phyloP scores from a whole-genome alignment of 1,284 basidiomycete species.

The Fomitiporia mediterranea region DNA sequence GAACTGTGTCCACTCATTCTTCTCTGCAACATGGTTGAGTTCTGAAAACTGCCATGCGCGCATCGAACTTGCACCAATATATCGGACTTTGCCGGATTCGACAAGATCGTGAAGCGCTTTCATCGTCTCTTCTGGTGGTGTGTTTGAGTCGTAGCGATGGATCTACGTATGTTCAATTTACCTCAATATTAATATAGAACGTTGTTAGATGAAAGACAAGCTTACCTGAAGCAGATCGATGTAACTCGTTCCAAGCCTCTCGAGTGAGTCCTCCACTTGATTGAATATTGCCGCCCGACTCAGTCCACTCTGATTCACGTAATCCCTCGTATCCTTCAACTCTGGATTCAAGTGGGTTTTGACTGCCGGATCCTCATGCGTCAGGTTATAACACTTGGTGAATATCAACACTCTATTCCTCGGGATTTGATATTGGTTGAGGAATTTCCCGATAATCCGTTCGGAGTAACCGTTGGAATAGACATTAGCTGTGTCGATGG shows the following conservation, averaged over 20 bases:
- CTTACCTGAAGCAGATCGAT: slow-evolving; percentile 39
- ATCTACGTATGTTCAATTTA: slow-evolving; percentile 24
- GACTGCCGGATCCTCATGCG: slow-evolving; percentile 23
- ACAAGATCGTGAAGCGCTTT: slow-evolving; percentile 43
- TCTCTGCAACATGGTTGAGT: slow-evolving; percentile 36
- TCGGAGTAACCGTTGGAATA: slow-evolving; percentile 51
- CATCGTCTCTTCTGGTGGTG: slow-evolving; percentile 41
- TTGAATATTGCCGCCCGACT: slow-evolving; percentile 43
- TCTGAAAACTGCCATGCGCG: slow-evolving; percentile 39
- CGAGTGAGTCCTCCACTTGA: slow-evolving; percentile 39
- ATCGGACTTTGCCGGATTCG: slow-evolving; percentile 38
- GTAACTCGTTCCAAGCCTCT: slow-evolving; percentile 39
- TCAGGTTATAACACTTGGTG: slow-evolving; percentile 34
- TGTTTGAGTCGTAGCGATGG: slow-evolving; percentile 36
- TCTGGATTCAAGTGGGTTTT: slow-evolving; percentile 20
- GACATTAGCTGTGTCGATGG: slow-evolving; percentile 53
- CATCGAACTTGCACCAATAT: slow-evolving; percentile 44
- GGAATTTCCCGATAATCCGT: slow-evolving; percentile 45
- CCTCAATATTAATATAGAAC: neutral
- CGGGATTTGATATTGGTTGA: slow-evolving; percentile 50
- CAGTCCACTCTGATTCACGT: slow-evolving; percentile 42
- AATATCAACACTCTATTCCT: slow-evolving; percentile 46
- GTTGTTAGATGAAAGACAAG: too few relatives aligned
- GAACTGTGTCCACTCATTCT: slow-evolving; percentile 36
- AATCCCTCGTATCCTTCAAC: slow-evolving; percentile 29